Conservation (phyloP, 176 grass and related monocot genomes). For the Calamus simplicifolius region DNA sequence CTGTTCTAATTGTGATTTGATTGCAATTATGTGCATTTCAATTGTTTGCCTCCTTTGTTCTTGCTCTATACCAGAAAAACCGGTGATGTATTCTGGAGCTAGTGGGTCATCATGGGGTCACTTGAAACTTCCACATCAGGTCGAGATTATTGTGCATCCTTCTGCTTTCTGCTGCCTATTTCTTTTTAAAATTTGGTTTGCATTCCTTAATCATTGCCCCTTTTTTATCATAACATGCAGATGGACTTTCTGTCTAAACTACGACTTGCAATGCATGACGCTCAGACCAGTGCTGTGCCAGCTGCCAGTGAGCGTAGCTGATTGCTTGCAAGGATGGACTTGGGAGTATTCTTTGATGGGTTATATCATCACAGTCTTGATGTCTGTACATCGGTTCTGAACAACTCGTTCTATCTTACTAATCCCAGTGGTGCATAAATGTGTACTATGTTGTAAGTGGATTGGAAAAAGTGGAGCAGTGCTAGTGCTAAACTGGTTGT, state of each 20-base stretch:
- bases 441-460: too few relatives aligned
- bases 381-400: too few relatives aligned
- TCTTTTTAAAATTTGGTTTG: background rate
- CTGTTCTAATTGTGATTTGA: too few relatives aligned
- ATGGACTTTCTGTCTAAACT: conserved; percentile 33
- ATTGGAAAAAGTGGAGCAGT: too few relatives aligned
- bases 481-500: too few relatives aligned
- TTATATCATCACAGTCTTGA: too few relatives aligned
- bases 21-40: too few relatives aligned
- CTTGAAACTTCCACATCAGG: conserved; percentile 49
- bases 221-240: conserved; percentile 5
- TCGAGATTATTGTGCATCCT: background rate
- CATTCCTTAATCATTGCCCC: background rate
- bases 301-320: background rate
- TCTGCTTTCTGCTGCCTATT: background rate
- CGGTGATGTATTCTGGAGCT: conserved; percentile 43
- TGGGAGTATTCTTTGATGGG: too few relatives aligned
- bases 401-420: too few relatives aligned
- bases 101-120: conserved; percentile 32
- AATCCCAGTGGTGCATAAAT: too few relatives aligned
- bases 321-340: too few relatives aligned
- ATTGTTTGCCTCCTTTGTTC: too few relatives aligned
- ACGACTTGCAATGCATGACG: background rate
- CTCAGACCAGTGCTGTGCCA: conserved; percentile 11
- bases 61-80: conserved; percentile 25